Base-by-base conservation (phyloP, 352 stramenopile genomes). In the Pythium diclinum region DNA sequence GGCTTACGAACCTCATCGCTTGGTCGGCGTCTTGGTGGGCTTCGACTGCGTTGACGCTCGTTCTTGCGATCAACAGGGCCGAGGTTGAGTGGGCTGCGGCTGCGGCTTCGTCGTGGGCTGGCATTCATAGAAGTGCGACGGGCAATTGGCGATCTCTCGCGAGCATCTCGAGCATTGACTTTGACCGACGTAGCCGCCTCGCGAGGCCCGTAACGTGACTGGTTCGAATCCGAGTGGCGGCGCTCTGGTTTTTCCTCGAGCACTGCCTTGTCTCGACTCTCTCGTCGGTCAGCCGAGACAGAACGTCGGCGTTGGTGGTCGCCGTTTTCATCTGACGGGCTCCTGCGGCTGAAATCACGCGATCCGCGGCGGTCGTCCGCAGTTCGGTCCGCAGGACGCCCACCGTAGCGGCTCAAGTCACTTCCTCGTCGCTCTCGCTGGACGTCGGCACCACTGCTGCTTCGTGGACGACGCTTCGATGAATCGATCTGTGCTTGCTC, bases 401-500 rank as follows among this genome's bases (percentile, higher is more conserved):
- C 40, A 17, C 52, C 52, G 61, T 61, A 61, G 1, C 42, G 52
- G 57, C n/a, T 61, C 19, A 25, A 33, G n/a, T n/a, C 47, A 57
- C 46, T 42, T 38, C 46, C 28, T 40, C 59, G 21, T 23, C 14
- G 10, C 36, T 44, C 54, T 2, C 54, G 32, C 10, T 47, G 56
- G 4, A 48, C 69, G 67, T 46, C 60, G 52, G 14, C 79, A 19
- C 53, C 23, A 19, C 53, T 53, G 5, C 42, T 42, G 28, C 48
- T 53, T 59, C 62, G 62, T 52, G 23, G 40, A 21, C 59, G 51
- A 25, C 65, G 32, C 23, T 42, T 67, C n/a, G 76, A 85, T 19
- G 68, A 69, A 66, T 88, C 81, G 60, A 77, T 75, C 33, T 72
- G 55, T 14, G 81, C 68, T 56, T 93, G 84, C 44, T 87, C 82